Conservation (phyloP, 768 basidiomycete genomes). For the Macrolepiota albuminosa region DNA sequence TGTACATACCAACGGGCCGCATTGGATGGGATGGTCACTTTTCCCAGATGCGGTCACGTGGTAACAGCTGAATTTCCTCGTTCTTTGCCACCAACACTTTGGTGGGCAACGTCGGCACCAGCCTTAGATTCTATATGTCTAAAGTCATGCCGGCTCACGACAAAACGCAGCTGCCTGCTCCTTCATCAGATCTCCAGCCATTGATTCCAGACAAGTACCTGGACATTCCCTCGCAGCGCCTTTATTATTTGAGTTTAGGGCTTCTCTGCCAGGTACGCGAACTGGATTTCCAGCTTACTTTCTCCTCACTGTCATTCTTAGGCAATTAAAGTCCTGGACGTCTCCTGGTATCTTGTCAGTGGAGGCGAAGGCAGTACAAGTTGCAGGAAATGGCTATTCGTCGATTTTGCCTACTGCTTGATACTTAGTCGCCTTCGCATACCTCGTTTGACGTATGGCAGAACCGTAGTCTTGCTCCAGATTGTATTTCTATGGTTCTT, state of each 20-base stretch:
- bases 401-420: constrained; percentile 59
- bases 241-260: constrained; percentile 73
- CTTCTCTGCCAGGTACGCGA: constrained; percentile 66
- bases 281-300: neutral
- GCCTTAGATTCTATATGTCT: neutral
- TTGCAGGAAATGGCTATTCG: constrained; percentile 68
- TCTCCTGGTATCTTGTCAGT: constrained; percentile 50
- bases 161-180: constrained; percentile 4
- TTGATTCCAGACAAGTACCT: constrained; percentile 71
- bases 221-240: constrained; percentile 74
- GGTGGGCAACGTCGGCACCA: neutral
- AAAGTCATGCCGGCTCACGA: constrained; percentile 18
- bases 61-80: neutral
- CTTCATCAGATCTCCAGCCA: constrained; percentile 25
- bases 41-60: constrained; percentile 13
- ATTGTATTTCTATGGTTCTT: constrained; percentile 56
- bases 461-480: constrained; percentile 58
- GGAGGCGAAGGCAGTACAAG: constrained; percentile 35
- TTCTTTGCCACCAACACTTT: neutral
- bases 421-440: constrained; percentile 62
- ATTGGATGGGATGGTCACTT: no score
- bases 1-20: no score
- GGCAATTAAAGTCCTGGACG: constrained; percentile 76
- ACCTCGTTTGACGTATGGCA: constrained; percentile 67
- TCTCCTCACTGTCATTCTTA: constrained; percentile 22